These are phyloP conservation scores for Penstemon davidsonii DNA, from an alignment of 257 asterid genomes.

Conservation along the genomic window DNA sequence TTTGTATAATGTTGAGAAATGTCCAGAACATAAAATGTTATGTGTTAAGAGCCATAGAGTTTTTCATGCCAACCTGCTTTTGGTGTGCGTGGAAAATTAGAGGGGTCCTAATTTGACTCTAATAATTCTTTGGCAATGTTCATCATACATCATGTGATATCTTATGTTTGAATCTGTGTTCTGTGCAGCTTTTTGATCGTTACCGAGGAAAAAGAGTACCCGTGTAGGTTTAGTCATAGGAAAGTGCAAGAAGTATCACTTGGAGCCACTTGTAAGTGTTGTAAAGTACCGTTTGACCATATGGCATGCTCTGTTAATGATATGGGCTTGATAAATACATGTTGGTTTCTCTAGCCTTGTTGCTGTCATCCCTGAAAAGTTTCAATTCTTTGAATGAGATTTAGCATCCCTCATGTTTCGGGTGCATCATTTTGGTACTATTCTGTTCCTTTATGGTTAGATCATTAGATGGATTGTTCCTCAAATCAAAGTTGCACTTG, in stretches of 20 bases:
- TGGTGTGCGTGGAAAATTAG: too few species aligned
- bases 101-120: too few species aligned
- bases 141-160: constrained; percentile 8
- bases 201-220: constrained; percentile 55
- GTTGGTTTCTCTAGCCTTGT: background rate
- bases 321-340: constrained; percentile 5
- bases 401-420: background rate
- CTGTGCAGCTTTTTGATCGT: constrained; percentile 63
- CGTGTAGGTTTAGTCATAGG: constrained; percentile 29
- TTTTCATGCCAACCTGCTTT: constrained; percentile 12
- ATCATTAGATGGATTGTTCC: too few species aligned
- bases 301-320: background rate
- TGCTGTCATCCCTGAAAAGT: constrained; percentile 8
- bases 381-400: constrained; percentile 15
- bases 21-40: background rate
- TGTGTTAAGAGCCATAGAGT: background rate
- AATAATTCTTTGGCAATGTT: background rate
- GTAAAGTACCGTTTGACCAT: constrained; percentile 21
- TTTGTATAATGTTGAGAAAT: constrained; percentile 14
- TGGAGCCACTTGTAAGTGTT: constrained; percentile 21
- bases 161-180: constrained; percentile 19
- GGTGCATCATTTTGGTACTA: background rate
- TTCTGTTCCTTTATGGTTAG: too few species aligned
- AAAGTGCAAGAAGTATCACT: constrained; percentile 20
- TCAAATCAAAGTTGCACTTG: too few species aligned